Evolutionary conservation across 2,329 filamentous ascomycete species (phyloP).

Genomic region (Ascochyta clinopodiicola): DNA sequence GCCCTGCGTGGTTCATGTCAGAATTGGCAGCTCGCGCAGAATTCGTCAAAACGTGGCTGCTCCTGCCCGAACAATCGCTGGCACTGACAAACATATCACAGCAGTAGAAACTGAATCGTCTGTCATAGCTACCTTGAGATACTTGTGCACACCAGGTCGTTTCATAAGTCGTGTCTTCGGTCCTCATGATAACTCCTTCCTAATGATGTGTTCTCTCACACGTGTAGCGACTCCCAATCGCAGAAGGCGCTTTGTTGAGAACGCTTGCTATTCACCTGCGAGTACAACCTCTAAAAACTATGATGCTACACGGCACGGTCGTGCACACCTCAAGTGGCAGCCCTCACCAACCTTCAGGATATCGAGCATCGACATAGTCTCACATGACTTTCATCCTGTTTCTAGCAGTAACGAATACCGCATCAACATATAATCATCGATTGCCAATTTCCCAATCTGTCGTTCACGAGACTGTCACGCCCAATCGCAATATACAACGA

Average conservation of each 20-base stretch:
- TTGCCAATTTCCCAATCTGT: slow-evolving; percentile 34
- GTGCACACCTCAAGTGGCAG: slow-evolving; percentile 36
- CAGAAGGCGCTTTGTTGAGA: background rate
- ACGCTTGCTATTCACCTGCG: background rate
- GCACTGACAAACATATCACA: background rate
- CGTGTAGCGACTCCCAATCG: background rate
- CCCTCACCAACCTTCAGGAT: slow-evolving; percentile 36
- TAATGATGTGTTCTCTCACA: background rate
- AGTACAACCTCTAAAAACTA: background rate
- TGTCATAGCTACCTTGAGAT: background rate
- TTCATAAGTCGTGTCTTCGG: background rate
- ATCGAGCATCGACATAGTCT: slow-evolving; percentile 49
- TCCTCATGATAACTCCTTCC: background rate
- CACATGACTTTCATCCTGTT: slow-evolving; percentile 48
- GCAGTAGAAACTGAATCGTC: background rate
- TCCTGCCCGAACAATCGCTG: background rate
- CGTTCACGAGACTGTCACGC: slow-evolving; percentile 24
- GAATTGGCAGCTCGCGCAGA: background rate
- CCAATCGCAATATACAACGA: slow-evolving; percentile 4
- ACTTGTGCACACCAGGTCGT: background rate
- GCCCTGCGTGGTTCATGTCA: background rate
- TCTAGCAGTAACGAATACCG: slow-evolving; percentile 43
- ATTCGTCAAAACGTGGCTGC: background rate
- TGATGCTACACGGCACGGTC: slow-evolving; percentile 5
- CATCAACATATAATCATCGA: slow-evolving; percentile 41